A percentile compares a stretch with the other conserved stretches of the same genome.
Conservation (phyloP, 768 basidiomycete species). For the Phaeolepiota aurea region DNA sequence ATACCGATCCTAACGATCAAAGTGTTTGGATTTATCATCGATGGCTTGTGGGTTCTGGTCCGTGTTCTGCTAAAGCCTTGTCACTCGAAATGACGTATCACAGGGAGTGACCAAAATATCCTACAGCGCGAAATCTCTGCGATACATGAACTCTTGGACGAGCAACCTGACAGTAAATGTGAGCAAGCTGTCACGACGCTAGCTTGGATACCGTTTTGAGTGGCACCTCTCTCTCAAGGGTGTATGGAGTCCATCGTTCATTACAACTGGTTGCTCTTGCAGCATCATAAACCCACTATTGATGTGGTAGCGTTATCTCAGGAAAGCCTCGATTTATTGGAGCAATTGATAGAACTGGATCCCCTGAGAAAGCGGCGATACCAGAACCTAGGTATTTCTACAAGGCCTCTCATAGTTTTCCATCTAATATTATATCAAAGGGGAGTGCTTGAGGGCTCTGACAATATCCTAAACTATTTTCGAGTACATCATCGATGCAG, state of each 20-base stretch:
- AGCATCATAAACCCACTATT: slow-evolving; percentile 27
- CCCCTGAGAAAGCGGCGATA: slow-evolving; percentile 61
- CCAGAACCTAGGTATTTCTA: slow-evolving; percentile 45
- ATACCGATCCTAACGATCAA: slow-evolving; percentile 94
- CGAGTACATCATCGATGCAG: neutral
- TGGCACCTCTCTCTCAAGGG: slow-evolving; percentile 42
- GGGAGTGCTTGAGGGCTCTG: too few species aligned
- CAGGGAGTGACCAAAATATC: slow-evolving; percentile 50
- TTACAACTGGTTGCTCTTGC: slow-evolving; percentile 68
- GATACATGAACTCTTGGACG: slow-evolving; percentile 77
- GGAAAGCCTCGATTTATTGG: slow-evolving; percentile 44
- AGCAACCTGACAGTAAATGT: slow-evolving; percentile 95
- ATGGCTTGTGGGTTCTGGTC: slow-evolving; percentile 89
- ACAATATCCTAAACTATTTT: slow-evolving; percentile 3
- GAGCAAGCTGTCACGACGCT: too few species aligned
- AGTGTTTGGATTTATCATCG: slow-evolving; percentile 98
- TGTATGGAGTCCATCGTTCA: slow-evolving; percentile 89
- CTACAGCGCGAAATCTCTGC: slow-evolving; percentile 68
- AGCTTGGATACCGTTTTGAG: too few species aligned
- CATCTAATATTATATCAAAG: neutral
- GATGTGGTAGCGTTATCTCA: slow-evolving; percentile 25
- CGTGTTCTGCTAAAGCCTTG: too few species aligned
- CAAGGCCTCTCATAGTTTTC: neutral
- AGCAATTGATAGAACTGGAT: slow-evolving; percentile 57
- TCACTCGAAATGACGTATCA: neutral